Percentiles rank a stretch among this genome's conserved stretches.
Conservation (phyloP, 2,329 filamentous ascomycete species). For the Graphilbum fragrans region DNA sequence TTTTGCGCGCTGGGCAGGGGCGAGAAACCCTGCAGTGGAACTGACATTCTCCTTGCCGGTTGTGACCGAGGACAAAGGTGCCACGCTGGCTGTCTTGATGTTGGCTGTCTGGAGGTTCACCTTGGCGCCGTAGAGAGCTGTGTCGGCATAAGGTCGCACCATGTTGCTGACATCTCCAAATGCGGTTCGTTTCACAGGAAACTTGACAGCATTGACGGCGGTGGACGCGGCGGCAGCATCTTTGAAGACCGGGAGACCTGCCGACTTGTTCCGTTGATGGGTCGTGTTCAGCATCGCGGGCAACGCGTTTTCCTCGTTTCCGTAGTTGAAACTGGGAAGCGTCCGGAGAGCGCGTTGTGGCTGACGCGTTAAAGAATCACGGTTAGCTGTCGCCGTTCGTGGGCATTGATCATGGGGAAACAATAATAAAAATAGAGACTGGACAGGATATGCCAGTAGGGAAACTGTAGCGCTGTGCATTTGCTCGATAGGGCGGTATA, state of each 20-base stretch:
- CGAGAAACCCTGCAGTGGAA: conserved; percentile 2
- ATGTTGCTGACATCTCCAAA: conserved; percentile 78
- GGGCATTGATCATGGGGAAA: too few relatives aligned
- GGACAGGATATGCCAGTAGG: neutral
- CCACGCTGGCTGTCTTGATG: neutral
- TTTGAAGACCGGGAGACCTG: conserved; percentile 43
- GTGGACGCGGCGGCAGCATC: conserved; percentile 13
- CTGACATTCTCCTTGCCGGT: conserved; percentile 24
- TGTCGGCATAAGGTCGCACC: conserved; percentile 22
- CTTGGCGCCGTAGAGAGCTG: conserved; percentile 15
- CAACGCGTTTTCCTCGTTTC: conserved; percentile 62
- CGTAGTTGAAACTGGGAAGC: conserved; percentile 20
- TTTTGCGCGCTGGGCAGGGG: conserved; percentile 8
- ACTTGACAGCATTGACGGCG: conserved; percentile 40
- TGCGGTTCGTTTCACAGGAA: conserved; percentile 60
- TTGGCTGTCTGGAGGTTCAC: neutral
- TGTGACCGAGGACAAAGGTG: conserved; percentile 10
- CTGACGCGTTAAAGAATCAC: conserved; percentile 28
- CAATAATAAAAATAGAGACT: too few relatives aligned
- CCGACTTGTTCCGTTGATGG: conserved; percentile 76
- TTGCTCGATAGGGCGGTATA: too few relatives aligned
- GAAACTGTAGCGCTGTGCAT: too few relatives aligned
- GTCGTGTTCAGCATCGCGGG: conserved; percentile 43
- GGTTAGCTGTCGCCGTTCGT: neutral
- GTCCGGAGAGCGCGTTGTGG: conserved; percentile 54